These are phyloP conservation scores for Boechera retrofracta DNA, from an alignment of 345 rosid species.

Conservation along the genomic window DNA sequence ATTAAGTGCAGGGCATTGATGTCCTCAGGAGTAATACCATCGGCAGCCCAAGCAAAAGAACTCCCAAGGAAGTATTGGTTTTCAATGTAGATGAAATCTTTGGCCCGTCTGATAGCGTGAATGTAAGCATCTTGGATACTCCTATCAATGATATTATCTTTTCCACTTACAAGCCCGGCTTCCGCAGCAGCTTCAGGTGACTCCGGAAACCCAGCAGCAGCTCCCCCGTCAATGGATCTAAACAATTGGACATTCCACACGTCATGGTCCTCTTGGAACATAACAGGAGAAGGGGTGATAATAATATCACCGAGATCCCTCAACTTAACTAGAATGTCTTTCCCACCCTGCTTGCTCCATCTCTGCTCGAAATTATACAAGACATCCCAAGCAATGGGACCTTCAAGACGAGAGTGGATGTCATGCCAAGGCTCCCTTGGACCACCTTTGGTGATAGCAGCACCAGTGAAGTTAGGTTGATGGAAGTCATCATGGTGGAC, in stretches of 20 bases:
- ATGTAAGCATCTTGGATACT: conserved; percentile 98
- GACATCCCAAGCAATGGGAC: conserved; percentile 99
- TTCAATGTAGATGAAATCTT: conserved; percentile 90
- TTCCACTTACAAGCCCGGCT: conserved; percentile 98
- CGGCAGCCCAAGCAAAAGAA: conserved; percentile 81
- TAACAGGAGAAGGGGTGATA: conserved; percentile 93
- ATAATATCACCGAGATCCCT: conserved; percentile 81
- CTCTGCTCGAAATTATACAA: conserved; percentile 94
- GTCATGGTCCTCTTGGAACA: conserved; percentile 81
- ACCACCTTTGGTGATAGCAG: conserved; percentile 88
- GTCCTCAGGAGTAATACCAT: conserved; percentile 86
- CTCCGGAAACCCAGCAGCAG: conserved; percentile 97
- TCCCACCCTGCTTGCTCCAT: conserved; percentile 97
- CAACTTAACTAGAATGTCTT: conserved; percentile 73
- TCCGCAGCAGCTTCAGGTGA: conserved; percentile 96
- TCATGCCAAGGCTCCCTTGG: conserved; percentile 99
- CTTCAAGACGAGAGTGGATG: conserved; percentile 96
- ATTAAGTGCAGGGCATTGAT: conserved; percentile 87
- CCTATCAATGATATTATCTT: conserved; percentile 94
- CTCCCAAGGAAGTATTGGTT: conserved; percentile 98
- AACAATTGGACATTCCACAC: conserved; percentile 93
- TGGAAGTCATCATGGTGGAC: conserved; percentile 99
- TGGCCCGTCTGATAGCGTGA: conserved; percentile 93
- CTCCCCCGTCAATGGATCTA: conserved; percentile 98
- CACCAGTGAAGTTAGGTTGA: conserved; percentile 90